phyloP scores from a whole-genome alignment of 495 filamentous ascomycete species.

The Aspergillus kassunensis region DNA sequence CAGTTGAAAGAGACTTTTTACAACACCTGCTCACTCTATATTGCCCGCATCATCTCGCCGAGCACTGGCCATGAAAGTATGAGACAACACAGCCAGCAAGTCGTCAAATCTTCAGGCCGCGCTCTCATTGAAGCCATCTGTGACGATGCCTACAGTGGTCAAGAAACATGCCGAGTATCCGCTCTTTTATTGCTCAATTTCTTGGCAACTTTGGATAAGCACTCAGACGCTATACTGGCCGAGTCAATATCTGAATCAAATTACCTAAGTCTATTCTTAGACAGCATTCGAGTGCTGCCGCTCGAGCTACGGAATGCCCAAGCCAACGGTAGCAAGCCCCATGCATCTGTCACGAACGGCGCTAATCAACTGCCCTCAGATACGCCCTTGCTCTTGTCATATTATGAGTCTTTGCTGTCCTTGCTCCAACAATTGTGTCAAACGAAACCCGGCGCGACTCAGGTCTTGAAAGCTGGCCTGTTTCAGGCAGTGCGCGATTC shows the following conservation, averaged over 20 bases:
- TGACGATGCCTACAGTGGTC: slow-evolving; percentile 87
- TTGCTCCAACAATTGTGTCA: slow-evolving; percentile 82
- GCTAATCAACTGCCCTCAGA: slow-evolving; percentile 36
- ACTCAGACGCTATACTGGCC: slow-evolving; percentile 66
- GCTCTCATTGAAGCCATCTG: slow-evolving; percentile 79
- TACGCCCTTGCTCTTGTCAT: slow-evolving; percentile 51
- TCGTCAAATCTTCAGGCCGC: slow-evolving; percentile 72
- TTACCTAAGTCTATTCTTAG: slow-evolving; percentile 83
- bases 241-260: slow-evolving; percentile 79
- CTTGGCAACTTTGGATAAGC: slow-evolving; percentile 61
- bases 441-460: slow-evolving; percentile 71
- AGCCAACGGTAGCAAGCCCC: slow-evolving; percentile 43
- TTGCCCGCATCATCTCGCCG: slow-evolving; percentile 63
- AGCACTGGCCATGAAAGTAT: slow-evolving; percentile 32
- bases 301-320: slow-evolving; percentile 55
- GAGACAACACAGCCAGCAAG: slow-evolving; percentile 63
- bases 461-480: slow-evolving; percentile 82
- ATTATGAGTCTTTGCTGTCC: slow-evolving; percentile 71
- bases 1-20: slow-evolving; percentile 79
- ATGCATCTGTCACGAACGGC: not conserved
- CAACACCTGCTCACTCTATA: slow-evolving; percentile 79
- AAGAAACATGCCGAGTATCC: slow-evolving; percentile 73
- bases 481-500: slow-evolving; percentile 78
- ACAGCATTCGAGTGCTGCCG: slow-evolving; percentile 70
- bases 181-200: slow-evolving; percentile 74